These are phyloP conservation scores for Dalbergia oliveri DNA, from an alignment of 306 rosid genomes.

Conservation along the genomic window DNA sequence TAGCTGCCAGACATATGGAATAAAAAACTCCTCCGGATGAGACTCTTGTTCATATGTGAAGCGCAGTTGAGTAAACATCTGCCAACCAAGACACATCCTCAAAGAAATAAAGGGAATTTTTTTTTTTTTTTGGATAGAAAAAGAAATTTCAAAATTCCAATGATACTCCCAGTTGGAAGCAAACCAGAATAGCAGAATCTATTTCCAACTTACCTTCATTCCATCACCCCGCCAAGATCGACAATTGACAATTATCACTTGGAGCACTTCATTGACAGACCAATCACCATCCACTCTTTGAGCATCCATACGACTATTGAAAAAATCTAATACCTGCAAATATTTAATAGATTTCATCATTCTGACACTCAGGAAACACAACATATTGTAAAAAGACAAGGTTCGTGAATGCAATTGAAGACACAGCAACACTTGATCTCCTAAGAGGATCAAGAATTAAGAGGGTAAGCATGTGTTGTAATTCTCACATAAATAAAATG, in stretches of 20 bases:
- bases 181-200: constrained; percentile 24
- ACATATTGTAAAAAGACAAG: constrained; percentile 7
- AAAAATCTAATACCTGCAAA: constrained; percentile 92
- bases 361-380: constrained; percentile 26
- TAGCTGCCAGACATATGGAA: constrained; percentile 96
- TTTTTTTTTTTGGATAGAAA: no score
- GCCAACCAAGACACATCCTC: constrained; percentile 38
- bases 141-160: not conserved
- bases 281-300: constrained; percentile 83
- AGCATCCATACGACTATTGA: constrained; percentile 97
- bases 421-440: constrained; percentile 28
- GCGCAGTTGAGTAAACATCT: constrained; percentile 98
- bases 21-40: constrained; percentile 97
- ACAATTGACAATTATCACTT: constrained; percentile 85
- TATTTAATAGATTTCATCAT: constrained; percentile 33
- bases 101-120: constrained; percentile 8
- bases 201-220: constrained; percentile 75
- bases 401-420: not conserved
- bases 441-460: constrained; percentile 36
- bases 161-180: constrained; percentile 35
- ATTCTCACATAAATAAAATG: constrained; percentile 15
- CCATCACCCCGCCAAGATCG: constrained; percentile 99
- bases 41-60: constrained; percentile 99
- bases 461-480: not conserved
- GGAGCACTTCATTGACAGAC: constrained; percentile 93